These are phyloP conservation scores for Aotearoamyces nothofagi DNA, from an alignment of 2,329 filamentous ascomycete genomes.

Conservation along the genomic window DNA sequence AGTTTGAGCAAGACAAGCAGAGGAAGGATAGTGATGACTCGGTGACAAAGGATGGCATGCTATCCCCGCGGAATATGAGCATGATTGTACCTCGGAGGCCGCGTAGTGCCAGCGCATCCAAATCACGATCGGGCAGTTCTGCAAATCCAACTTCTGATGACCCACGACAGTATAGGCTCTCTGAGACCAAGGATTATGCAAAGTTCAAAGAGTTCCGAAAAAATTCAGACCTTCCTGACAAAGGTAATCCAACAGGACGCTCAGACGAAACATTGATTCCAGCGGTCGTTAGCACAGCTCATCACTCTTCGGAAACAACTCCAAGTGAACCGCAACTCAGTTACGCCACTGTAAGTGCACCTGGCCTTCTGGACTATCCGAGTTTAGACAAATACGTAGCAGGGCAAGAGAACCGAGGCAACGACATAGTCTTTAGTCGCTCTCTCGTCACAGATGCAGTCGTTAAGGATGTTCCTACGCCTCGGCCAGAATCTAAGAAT, in stretches of 20 bases:
- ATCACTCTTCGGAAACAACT: conserved; percentile 13
- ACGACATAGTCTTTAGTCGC: conserved; percentile 5
- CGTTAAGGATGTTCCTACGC: conserved; percentile 9
- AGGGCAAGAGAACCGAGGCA: conserved; percentile 4
- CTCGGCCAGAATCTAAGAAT: conserved; percentile 5
- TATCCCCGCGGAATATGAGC: conserved; percentile 18
- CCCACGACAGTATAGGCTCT: neutral
- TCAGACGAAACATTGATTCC: neutral
- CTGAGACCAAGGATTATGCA: neutral
- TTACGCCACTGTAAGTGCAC: conserved; percentile 12
- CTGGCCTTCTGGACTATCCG: conserved; percentile 7
- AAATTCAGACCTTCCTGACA: neutral
- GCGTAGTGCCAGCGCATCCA: too few species aligned
- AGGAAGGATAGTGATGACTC: conserved; percentile 25
- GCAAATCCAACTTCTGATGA: conserved; percentile 3
- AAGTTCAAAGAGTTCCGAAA: neutral
- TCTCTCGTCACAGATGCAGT: conserved; percentile 15
- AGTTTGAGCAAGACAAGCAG: conserved; percentile 35
- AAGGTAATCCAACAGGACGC: neutral
- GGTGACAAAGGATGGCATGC: conserved; percentile 14
- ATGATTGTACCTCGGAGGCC: conserved; percentile 10
- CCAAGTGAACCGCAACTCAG: conserved; percentile 18
- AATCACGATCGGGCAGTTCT: too few species aligned
- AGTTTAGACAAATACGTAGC: conserved; percentile 4
- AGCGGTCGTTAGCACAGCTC: conserved; percentile 2